Evolutionary conservation across 768 basidiomycete species (phyloP).

Genomic region (Mycena venus): DNA sequence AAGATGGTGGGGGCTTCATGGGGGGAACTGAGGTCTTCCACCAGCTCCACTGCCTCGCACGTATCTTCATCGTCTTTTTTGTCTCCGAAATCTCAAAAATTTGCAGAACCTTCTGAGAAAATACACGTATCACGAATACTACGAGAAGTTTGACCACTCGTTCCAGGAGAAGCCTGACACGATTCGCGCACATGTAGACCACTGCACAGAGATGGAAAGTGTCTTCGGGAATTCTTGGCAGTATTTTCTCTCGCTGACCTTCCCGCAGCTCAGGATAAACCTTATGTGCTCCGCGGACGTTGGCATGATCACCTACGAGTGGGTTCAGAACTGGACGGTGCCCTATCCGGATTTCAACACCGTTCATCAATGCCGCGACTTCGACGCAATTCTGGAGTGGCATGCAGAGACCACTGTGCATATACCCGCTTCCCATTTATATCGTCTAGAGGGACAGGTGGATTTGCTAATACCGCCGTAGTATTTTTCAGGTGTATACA

Average conservation of each 20-base stretch:
- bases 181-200: background rate
- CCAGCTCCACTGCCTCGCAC: background rate
- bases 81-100: background rate
- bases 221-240: background rate
- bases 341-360: background rate
- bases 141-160: background rate
- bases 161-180: background rate
- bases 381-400: background rate
- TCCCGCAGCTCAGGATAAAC: background rate
- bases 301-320: background rate
- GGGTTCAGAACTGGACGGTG: background rate
- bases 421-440: background rate
- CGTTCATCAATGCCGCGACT: background rate
- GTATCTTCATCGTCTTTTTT: background rate
- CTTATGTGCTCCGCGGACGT: background rate
- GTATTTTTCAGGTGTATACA: background rate
- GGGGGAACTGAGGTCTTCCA: too few species aligned
- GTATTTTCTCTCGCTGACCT: background rate
- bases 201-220: background rate
- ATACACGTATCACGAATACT: background rate
- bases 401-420: background rate
- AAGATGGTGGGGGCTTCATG: background rate
- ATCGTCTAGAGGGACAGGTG: background rate
- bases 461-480: background rate
- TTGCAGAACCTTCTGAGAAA: background rate